Evolutionary conservation across 352 stramenopile genomes (phyloP).

Genomic region (Salisapilia sapeloensis): DNA sequence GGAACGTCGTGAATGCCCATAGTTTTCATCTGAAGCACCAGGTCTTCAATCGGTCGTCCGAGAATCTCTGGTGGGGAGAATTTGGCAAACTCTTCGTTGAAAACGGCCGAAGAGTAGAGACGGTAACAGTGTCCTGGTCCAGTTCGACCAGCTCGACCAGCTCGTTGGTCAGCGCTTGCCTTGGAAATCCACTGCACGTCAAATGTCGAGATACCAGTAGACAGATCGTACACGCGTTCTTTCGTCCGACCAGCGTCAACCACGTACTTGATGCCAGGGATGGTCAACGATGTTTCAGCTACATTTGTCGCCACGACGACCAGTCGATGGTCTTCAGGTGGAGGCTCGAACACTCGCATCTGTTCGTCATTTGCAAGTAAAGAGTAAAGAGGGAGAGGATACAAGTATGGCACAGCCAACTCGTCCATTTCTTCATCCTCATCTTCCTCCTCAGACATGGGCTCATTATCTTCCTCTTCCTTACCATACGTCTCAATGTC

Average conservation of each 20-base stretch:
- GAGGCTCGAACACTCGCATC: constrained; percentile 76
- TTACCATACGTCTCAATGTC: constrained; percentile 40
- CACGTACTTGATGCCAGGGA: constrained; percentile 92
- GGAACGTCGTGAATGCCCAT: constrained; percentile 93
- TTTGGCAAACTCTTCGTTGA: constrained; percentile 87
- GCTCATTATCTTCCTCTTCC: constrained; percentile 66
- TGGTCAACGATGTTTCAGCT: constrained; percentile 94
- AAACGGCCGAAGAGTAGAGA: constrained; percentile 94
- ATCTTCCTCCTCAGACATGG: constrained; percentile 35
- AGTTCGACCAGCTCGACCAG: constrained; percentile 90
- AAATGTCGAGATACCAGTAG: constrained; percentile 86
- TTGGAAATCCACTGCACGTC: constrained; percentile 86
- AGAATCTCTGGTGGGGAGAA: constrained; percentile 84
- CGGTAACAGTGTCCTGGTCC: constrained; percentile 97
- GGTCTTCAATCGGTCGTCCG: constrained; percentile 88
- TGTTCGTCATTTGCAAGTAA: constrained; percentile 93
- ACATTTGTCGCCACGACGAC: constrained; percentile 98
- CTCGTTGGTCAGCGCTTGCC: constrained; percentile 74
- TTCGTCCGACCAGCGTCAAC: constrained; percentile 95
- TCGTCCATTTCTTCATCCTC: constrained; percentile 65
- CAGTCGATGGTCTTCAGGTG: constrained; percentile 80
- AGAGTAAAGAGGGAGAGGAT: constrained; percentile 94
- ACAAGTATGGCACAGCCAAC: constrained; percentile 51
- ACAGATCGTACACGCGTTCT: constrained; percentile 88
- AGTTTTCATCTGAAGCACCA: constrained; percentile 96